Conservation (phyloP, 768 basidiomycete species). For the Rhodocollybia butyracea region DNA sequence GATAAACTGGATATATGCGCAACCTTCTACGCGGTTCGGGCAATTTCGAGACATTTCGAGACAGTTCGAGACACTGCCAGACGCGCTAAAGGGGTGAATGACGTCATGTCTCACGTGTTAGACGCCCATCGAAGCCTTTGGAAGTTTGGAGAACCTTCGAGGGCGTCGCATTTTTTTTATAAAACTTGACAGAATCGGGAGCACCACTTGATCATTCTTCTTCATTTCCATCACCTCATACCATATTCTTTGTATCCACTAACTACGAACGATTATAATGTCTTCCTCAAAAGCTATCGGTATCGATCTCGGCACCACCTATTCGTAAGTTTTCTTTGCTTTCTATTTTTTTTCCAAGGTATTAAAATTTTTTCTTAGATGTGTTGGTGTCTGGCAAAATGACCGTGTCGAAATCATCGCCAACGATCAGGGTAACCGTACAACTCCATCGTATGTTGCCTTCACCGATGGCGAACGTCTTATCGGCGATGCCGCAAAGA, state of each 20-base stretch:
- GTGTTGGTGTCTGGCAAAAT: conserved; percentile 10
- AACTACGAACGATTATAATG: conserved; percentile 2
- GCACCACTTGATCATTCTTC: too few species aligned
- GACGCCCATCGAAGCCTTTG: too few species aligned
- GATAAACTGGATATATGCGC: too few species aligned
- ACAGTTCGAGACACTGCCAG: too few species aligned
- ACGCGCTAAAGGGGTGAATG: too few species aligned
- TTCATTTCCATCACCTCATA: conserved; percentile 1
- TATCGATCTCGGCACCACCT: conserved; percentile 71
- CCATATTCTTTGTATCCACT: neutral
- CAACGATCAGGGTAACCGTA: conserved; percentile 87
- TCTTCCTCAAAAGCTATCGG: conserved; percentile 36
- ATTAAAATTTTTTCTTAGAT: neutral
- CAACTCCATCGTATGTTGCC: conserved; percentile 89
- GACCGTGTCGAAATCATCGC: conserved; percentile 73
- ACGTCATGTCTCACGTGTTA: too few species aligned
- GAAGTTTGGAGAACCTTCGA: too few species aligned
- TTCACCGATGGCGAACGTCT: conserved; percentile 88
- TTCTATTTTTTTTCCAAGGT: conserved; percentile 46
- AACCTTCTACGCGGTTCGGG: too few species aligned
- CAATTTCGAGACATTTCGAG: too few species aligned
- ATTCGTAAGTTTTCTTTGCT: conserved; percentile 44
- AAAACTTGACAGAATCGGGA: too few species aligned
- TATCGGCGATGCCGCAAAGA: conserved; percentile 75
- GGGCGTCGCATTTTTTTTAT: too few species aligned